Base-by-base conservation (phyloP, 768 basidiomycete genomes). In the Psilocybe subaeruginosa region DNA sequence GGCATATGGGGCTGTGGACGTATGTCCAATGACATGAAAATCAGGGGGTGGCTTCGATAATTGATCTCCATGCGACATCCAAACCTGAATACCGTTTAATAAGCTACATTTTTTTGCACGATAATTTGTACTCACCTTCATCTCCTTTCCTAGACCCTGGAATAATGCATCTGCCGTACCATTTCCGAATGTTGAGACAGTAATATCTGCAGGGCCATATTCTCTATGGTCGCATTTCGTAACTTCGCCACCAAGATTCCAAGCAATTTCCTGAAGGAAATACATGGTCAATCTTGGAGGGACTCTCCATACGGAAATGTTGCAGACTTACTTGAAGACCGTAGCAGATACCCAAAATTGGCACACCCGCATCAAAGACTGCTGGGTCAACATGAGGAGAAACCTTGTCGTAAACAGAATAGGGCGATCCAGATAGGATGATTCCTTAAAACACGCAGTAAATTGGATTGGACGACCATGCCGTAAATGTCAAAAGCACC, bases 51-150 rank as follows among this genome's bases (percentile, higher is more conserved):
- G 84, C 52, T 82, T 85, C 29, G 88, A 90, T 35, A 99, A 83
- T 65, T 97, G 94, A 76, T 99, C 97, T 9, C 96, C 95, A 72
- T 99, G 97, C 16, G 97, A 98, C 97, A 99, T 99, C 97, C 97
- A 99, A 53, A 99, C 97, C 97, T 99, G 14, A 11, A 41, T 41
- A 31, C 70, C 4, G 61, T 17, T 33, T 30, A 45, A 29, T 58
- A 19, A 61, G 41, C 43, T 41, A 46, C 9, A 55, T 3, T 9
- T 19, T 43, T 19, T 47, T 17, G 45, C 35, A 51, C 16, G 37
- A 43, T 33, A 51, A 51, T 5, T 39, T 17, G 54, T 17, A 35
- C 5, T 46, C 66, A 93, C 96, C 83, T 93, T 91, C 82, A 97
- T 87, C 67, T 93, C 90, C 19, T 90, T 86, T n/a, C 92, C 93